phyloP scores from a whole-genome alignment of 2,329 filamentous ascomycete species.

The Aspergillus felis region DNA sequence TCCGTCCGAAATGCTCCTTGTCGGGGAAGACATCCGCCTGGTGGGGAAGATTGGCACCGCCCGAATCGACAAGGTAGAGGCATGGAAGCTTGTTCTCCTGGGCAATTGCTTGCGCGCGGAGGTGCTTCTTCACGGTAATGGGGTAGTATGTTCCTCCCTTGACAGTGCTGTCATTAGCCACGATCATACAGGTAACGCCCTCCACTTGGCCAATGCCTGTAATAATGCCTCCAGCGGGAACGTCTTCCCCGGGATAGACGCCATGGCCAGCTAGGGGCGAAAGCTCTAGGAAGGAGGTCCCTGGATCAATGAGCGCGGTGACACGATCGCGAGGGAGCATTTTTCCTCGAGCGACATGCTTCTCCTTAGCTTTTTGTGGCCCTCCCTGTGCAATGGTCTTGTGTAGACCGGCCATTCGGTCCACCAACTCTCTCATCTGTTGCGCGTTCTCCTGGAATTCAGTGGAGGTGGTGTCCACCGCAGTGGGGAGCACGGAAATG shows the following conservation, averaged over 20 bases:
- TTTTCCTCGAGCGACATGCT: slow-evolving; percentile 83
- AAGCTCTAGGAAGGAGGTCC: slow-evolving; percentile 88
- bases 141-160: slow-evolving; percentile 97
- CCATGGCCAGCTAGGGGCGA: slow-evolving; percentile 84
- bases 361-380: slow-evolving; percentile 74
- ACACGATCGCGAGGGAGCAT: slow-evolving; percentile 92
- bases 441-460: slow-evolving; percentile 77
- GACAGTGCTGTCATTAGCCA: slow-evolving; percentile 94
- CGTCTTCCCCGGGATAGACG: slow-evolving; percentile 80
- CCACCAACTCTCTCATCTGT: slow-evolving; percentile 71
- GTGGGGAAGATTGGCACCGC: slow-evolving; percentile 89
- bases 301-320: slow-evolving; percentile 80
- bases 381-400: slow-evolving; percentile 71
- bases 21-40: slow-evolving; percentile 96
- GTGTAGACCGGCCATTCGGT: slow-evolving; percentile 66
- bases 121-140: slow-evolving; percentile 95
- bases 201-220: slow-evolving; percentile 88
- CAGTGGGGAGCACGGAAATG: slow-evolving; percentile 73
- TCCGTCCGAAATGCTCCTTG: slow-evolving; percentile 89
- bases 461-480: slow-evolving; percentile 70
- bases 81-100: slow-evolving; percentile 79
- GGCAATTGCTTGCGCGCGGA: slow-evolving; percentile 85
- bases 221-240: slow-evolving; percentile 86
- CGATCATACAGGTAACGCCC: slow-evolving; percentile 86
- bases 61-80: slow-evolving; percentile 94